Evolutionary conservation across 768 basidiomycete species (phyloP).

Genomic region (Naganishia antarctica): DNA sequence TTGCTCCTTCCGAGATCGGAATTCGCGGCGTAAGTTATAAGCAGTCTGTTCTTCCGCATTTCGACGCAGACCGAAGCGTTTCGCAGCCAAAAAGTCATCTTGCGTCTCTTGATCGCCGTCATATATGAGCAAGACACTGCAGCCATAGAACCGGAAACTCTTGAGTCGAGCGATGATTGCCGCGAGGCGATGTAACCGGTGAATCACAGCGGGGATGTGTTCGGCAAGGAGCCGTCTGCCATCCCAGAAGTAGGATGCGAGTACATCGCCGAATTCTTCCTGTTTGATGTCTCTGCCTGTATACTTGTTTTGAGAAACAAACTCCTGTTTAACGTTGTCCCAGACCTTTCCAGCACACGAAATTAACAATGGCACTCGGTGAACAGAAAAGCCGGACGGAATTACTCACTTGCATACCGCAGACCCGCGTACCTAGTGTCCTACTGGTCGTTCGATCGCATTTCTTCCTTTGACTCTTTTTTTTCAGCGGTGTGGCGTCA

Average conservation of each 20-base stretch:
- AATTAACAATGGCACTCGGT: neutral
- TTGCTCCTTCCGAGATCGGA: constrained; percentile 9
- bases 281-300: constrained; percentile 82
- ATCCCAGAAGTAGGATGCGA: constrained; percentile 77
- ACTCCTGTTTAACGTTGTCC: constrained; percentile 77
- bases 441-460: constrained; percentile 93
- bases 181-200: constrained; percentile 89
- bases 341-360: constrained; percentile 64
- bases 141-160: constrained; percentile 98
- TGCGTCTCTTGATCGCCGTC: constrained; percentile 89
- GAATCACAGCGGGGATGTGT: constrained; percentile 84
- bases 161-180: constrained; percentile 80
- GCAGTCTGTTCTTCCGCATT: constrained; percentile 32
- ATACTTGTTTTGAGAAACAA: constrained; percentile 93
- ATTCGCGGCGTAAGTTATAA: constrained; percentile 34
- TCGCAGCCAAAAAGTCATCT: constrained; percentile 61
- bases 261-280: constrained; percentile 74
- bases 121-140: constrained; percentile 92
- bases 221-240: constrained; percentile 77
- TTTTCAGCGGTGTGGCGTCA: constrained; percentile 84
- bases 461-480: constrained; percentile 97
- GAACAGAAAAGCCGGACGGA: neutral
- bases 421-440: constrained; percentile 82
- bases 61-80: constrained; percentile 30
- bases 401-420: constrained; percentile 91